Percentiles rank a stretch among this genome's conserved stretches.
Evolutionary conservation across 2,329 filamentous ascomycete genomes (phyloP).

Genomic region (Podosphaera xanthii): DNA sequence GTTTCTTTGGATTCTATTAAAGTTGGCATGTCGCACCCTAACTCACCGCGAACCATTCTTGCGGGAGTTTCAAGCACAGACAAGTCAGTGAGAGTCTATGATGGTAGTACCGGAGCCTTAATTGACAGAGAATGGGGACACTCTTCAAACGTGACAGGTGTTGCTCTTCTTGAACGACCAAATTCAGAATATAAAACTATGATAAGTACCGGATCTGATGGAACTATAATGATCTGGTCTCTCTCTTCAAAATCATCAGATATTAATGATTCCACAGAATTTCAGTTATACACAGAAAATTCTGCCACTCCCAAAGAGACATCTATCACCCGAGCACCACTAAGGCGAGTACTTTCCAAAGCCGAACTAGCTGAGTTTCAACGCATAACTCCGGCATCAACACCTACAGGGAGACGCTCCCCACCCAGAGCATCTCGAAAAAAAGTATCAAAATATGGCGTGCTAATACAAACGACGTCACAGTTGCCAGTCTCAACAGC

Average conservation of each 20-base stretch:
- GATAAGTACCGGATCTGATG: constrained; percentile 57
- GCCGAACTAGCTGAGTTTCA: constrained; percentile 68
- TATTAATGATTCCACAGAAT: constrained; percentile 7
- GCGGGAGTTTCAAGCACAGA: constrained; percentile 84
- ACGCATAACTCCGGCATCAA: constrained; percentile 22
- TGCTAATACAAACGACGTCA: constrained; percentile 21
- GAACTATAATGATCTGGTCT: constrained; percentile 58
- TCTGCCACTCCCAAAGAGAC: constrained; percentile 21
- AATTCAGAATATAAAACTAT: constrained; percentile 32
- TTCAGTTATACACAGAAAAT: constrained; percentile 6
- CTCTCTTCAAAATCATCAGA: constrained; percentile 11
- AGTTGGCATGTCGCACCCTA: constrained; percentile 31
- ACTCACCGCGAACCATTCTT: constrained; percentile 36
- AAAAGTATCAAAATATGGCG: constrained; percentile 28
- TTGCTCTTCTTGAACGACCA: constrained; percentile 40
- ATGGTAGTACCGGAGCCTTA: constrained; percentile 51
- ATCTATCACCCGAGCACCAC: constrained; percentile 41
- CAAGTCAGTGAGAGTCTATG: constrained; percentile 83
- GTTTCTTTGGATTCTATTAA: constrained; percentile 64
- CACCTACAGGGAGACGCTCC: constrained; percentile 25
- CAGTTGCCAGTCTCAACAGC: constrained; percentile 5
- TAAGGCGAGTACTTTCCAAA: constrained; percentile 69
- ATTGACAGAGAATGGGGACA: constrained; percentile 85
- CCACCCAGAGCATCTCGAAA: constrained; percentile 31
- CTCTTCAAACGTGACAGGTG: constrained; percentile 76